Evolutionary conservation across 352 stramenopile genomes (phyloP).

Genomic region (Pythium grandisporangium): DNA sequence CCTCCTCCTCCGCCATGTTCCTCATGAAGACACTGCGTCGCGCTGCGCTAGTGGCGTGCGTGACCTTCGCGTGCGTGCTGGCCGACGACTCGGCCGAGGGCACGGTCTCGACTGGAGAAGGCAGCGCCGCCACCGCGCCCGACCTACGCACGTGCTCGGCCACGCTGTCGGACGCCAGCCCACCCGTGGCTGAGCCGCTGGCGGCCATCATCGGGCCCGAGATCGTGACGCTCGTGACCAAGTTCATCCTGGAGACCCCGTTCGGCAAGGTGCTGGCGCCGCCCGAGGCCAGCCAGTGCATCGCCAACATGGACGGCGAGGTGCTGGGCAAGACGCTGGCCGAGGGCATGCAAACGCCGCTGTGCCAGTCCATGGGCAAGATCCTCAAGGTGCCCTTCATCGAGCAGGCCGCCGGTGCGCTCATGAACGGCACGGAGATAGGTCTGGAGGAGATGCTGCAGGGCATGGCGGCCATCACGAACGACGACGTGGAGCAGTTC

Average conservation of each 20-base stretch:
- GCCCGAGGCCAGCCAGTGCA: constrained; percentile 30
- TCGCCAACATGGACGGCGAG: constrained; percentile 55
- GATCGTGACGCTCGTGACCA: constrained; percentile 8
- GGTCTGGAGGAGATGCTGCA: constrained; percentile 19
- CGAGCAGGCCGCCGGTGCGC: constrained; percentile 22
- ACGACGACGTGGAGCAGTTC: constrained; percentile 32
- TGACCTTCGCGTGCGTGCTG: neutral
- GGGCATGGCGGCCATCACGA: constrained; percentile 17
- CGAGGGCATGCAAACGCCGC: constrained; percentile 21
- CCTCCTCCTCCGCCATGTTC: neutral
- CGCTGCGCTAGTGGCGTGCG: neutral
- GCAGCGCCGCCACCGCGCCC: neutral
- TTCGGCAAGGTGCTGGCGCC: constrained; percentile 29
- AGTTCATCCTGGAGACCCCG: constrained; percentile 16
- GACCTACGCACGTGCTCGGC: constrained; percentile 10
- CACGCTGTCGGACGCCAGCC: constrained; percentile 12
- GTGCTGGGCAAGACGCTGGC: constrained; percentile 23
- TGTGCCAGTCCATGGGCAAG: constrained; percentile 20
- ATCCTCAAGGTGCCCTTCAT: constrained; percentile 34
- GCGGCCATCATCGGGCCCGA: constrained; percentile 6
- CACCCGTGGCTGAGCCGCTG: constrained; percentile 17
- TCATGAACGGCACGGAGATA: constrained; percentile 9
- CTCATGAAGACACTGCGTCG: neutral
- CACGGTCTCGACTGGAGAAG: neutral
- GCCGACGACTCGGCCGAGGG: neutral